Evolutionary conservation across 2,329 filamentous ascomycete genomes (phyloP).

Genomic region (Shiraia bambusicola): DNA sequence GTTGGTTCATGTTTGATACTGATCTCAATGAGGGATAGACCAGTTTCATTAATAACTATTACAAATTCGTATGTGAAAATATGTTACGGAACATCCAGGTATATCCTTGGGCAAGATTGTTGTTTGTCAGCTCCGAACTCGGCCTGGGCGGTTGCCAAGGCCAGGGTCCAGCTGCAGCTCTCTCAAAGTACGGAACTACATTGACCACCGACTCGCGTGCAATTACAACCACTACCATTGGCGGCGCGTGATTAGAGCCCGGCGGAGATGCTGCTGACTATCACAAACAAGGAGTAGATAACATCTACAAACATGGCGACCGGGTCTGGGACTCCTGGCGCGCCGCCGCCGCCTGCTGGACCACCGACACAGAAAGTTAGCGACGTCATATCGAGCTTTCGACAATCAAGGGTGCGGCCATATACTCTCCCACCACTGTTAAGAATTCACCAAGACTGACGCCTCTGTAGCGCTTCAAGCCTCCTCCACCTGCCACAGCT

Average conservation of each 20-base stretch:
- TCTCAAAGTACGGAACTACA: constrained; percentile 2
- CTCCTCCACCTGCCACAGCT: constrained; percentile 50
- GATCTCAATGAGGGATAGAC: no score
- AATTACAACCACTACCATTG: constrained; percentile 7
- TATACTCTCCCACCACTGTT: neutral
- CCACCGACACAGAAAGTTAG: constrained; percentile 61
- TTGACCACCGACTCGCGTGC: constrained; percentile 7
- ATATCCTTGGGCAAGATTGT: constrained; percentile 5
- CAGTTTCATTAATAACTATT: no score
- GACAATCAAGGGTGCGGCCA: constrained; percentile 71
- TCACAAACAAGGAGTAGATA: constrained; percentile 7
- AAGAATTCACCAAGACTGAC: constrained; percentile 12
- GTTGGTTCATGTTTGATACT: no score
- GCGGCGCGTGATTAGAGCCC: neutral
- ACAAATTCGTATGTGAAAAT: no score
- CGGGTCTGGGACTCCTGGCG: constrained; percentile 36
- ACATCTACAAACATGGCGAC: constrained; percentile 31
- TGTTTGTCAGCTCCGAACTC: constrained; percentile 5
- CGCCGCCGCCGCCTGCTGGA: constrained; percentile 36
- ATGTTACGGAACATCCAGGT: no score
- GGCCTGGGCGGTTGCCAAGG: constrained; percentile 5
- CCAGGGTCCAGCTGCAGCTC: constrained; percentile 13
- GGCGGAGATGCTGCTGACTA: constrained; percentile 8
- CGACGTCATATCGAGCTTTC: constrained; percentile 75
- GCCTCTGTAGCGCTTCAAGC: constrained; percentile 48